Evolutionary conservation across 2,329 filamentous ascomycete species (phyloP).

Genomic region (Coniella vitis): DNA sequence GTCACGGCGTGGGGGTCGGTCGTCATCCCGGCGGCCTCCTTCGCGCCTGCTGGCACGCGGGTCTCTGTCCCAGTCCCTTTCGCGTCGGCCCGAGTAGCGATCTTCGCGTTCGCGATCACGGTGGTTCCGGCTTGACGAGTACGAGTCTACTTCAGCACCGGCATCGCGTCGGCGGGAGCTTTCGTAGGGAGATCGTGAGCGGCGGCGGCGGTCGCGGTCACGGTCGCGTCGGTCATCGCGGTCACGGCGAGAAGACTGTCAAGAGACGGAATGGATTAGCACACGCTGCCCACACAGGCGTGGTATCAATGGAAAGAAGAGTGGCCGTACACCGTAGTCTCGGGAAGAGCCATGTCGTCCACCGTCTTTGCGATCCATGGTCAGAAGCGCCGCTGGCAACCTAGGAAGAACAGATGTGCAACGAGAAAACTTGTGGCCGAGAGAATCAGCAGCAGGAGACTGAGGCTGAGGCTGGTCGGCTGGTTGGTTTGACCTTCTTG

Average conservation of each 20-base stretch:
- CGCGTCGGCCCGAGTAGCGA: slow-evolving; percentile 61
- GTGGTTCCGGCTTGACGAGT: slow-evolving; percentile 88
- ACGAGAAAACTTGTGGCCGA: slow-evolving; percentile 56
- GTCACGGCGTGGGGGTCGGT: slow-evolving; percentile 42
- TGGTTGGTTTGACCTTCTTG: slow-evolving; percentile 1
- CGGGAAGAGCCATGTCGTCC: slow-evolving; percentile 46
- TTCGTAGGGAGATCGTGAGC: slow-evolving; percentile 81
- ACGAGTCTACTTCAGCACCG: slow-evolving; percentile 67
- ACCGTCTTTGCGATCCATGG: slow-evolving; percentile 29
- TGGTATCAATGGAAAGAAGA: neutral
- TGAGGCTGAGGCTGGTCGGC: slow-evolving; percentile 66
- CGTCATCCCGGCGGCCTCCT: slow-evolving; percentile 59
- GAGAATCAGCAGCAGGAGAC: slow-evolving; percentile 49
- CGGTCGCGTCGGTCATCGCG: slow-evolving; percentile 30
- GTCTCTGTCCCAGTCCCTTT: slow-evolving; percentile 30
- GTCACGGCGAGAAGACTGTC: slow-evolving; percentile 25
- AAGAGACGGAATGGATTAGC: slow-evolving; percentile 5
- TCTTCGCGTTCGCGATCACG: slow-evolving; percentile 91
- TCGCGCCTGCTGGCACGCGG: slow-evolving; percentile 50
- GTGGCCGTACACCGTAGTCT: slow-evolving; percentile 46
- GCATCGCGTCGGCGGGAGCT: slow-evolving; percentile 65
- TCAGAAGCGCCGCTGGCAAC: slow-evolving; percentile 20
- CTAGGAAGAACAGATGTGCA: slow-evolving; percentile 5
- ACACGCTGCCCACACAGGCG: neutral
- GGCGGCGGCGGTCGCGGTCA: slow-evolving; percentile 51